Percentiles rank a stretch among this genome's conserved stretches.
Evolutionary conservation across 306 rosid species (phyloP).

Genomic region (Trifolium fragiferum): DNA sequence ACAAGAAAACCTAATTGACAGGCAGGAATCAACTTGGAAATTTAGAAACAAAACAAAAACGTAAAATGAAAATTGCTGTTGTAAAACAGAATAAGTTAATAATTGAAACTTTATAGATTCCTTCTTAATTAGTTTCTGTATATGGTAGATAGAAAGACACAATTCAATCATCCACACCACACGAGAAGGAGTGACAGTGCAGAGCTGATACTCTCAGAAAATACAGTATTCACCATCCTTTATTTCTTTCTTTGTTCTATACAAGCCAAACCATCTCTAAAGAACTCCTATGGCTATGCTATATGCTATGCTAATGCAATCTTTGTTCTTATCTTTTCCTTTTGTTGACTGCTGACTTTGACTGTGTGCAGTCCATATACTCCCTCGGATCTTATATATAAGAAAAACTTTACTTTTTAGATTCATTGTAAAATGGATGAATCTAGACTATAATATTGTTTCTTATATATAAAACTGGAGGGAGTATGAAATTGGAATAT

Average conservation of each 20-base stretch:
- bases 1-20: background rate
- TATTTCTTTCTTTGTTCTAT: background rate
- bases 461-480: too few relatives aligned
- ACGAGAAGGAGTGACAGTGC: slow-evolving; percentile 14
- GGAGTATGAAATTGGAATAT: too few relatives aligned
- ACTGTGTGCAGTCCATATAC: too few relatives aligned
- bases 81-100: slow-evolving; percentile 17
- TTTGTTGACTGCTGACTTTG: slow-evolving; percentile 38
- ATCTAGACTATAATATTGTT: too few relatives aligned
- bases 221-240: slow-evolving; percentile 4
- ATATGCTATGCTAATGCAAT: background rate
- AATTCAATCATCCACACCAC: background rate
- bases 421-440: too few relatives aligned
- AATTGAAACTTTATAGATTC: slow-evolving; percentile 42
- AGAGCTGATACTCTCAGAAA: slow-evolving; percentile 35
- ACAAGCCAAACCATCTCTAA: background rate
- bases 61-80: background rate
- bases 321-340: slow-evolving; percentile 25
- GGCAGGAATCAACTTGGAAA: background rate
- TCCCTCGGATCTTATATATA: too few relatives aligned
- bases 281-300: background rate
- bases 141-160: background rate
- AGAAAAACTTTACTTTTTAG: too few relatives aligned
- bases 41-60: background rate
- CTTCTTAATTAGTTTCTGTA: background rate